A percentile compares a stretch with the other conserved stretches of the same genome.
Evolutionary conservation across 2,329 filamentous ascomycete genomes (phyloP).

Genomic region (Aspergillus arachidicola): DNA sequence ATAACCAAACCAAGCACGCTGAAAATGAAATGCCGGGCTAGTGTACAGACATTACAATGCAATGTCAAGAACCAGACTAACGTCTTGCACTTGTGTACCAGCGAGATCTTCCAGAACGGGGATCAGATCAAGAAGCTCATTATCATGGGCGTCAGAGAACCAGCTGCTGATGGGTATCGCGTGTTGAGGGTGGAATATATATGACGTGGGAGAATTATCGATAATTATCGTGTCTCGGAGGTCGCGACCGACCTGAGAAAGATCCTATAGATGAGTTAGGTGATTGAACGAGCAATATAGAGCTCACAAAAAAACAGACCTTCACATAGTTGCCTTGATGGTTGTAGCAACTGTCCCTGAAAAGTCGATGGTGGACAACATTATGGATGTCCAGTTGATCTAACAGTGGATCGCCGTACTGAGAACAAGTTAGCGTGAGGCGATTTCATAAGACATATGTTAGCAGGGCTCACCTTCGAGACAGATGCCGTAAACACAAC

Average conservation of each 20-base stretch:
- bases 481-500: slow-evolving; percentile 98
- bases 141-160: slow-evolving; percentile 99
- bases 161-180: slow-evolving; percentile 99
- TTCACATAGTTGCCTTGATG: slow-evolving; percentile 99
- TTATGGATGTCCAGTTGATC: slow-evolving; percentile 97
- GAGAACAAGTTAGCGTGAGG: slow-evolving; percentile 16
- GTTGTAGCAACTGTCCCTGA: slow-evolving; percentile 98
- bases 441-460: not conserved
- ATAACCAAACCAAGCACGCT: slow-evolving; percentile 28
- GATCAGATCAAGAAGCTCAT: slow-evolving; percentile 95
- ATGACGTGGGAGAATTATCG: slow-evolving; percentile 97
- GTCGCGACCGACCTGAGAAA: slow-evolving; percentile 94
- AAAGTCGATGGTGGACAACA: slow-evolving; percentile 92
- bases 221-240: slow-evolving; percentile 98
- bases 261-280: slow-evolving; percentile 59
- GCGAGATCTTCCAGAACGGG: slow-evolving; percentile 97
- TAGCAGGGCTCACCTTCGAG: slow-evolving; percentile 71
- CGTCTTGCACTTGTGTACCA: slow-evolving; percentile 83
- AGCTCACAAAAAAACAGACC: slow-evolving; percentile 38
- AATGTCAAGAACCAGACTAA: slow-evolving; percentile 96
- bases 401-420: slow-evolving; percentile 95
- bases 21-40: slow-evolving; percentile 33
- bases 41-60: slow-evolving; percentile 54
- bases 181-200: slow-evolving; percentile 99
- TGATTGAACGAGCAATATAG: not conserved